Conservation (phyloP, 2,329 filamentous ascomycete species). For the Scedosporium minutisporum region DNA sequence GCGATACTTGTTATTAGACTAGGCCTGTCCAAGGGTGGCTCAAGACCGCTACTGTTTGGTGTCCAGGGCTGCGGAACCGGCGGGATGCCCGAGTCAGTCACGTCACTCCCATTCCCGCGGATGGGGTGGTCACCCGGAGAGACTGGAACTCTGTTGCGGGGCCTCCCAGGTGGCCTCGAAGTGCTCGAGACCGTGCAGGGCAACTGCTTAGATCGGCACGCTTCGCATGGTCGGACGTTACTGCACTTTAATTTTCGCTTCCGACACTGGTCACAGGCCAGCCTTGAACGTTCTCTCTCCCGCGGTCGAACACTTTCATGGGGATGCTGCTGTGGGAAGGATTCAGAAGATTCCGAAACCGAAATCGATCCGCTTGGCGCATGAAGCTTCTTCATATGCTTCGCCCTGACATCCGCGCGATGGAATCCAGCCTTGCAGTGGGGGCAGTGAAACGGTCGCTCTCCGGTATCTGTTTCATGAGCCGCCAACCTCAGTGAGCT, state of each 20-base stretch:
- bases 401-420: background rate
- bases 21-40: background rate
- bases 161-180: background rate
- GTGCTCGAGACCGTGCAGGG: background rate
- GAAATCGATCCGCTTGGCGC: background rate
- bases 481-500: background rate
- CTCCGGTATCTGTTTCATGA: background rate
- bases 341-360: background rate
- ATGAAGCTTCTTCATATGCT: background rate
- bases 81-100: background rate
- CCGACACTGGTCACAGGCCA: background rate
- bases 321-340: background rate
- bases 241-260: background rate
- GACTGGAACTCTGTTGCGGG: background rate
- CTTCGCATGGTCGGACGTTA: background rate
- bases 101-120: background rate
- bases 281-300: background rate
- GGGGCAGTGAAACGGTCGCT: background rate
- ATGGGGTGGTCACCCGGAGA: background rate
- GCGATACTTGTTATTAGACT: background rate
- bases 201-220: background rate
- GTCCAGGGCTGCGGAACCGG: background rate
- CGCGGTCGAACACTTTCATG: background rate
- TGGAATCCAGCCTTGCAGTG: background rate
- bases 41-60: background rate